A percentile compares a stretch with the other conserved stretches of the same genome.
Conservation (phyloP, 192 early-diverging fungal species). For the Entophlyctis luteolus region DNA sequence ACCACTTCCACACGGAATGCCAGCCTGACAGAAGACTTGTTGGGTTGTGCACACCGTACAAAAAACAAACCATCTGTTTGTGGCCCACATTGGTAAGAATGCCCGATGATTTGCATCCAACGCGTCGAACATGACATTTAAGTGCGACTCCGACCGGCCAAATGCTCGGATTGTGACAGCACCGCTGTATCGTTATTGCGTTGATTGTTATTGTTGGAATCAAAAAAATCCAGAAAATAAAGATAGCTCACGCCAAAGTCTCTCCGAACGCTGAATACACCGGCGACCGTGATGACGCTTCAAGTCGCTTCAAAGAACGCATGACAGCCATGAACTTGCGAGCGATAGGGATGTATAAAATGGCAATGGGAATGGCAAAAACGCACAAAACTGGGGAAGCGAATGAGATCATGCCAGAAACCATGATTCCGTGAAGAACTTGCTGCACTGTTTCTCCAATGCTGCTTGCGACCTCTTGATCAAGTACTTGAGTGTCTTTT, state of each 20-base stretch:
- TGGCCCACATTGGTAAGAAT: constrained; percentile 83
- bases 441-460: constrained; percentile 29
- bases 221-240: background rate
- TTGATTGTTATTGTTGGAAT: background rate
- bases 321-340: constrained; percentile 44
- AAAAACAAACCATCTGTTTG: constrained; percentile 53
- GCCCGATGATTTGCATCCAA: constrained; percentile 78
- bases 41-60: background rate
- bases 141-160: constrained; percentile 16
- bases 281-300: constrained; percentile 60
- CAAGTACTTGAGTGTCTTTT: constrained; percentile 67
- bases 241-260: constrained; percentile 12
- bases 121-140: background rate
- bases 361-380: constrained; percentile 20
- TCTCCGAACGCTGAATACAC: constrained; percentile 45
- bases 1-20: constrained; percentile 67
- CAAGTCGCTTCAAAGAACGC: constrained; percentile 60
- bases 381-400: constrained; percentile 22
- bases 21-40: constrained; percentile 8
- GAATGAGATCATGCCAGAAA: constrained; percentile 10
- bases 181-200: constrained; percentile 26
- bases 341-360: constrained; percentile 73
- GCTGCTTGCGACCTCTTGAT: constrained; percentile 39
- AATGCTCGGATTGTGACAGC: constrained; percentile 39
- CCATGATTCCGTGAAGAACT: constrained; percentile 11